Evolutionary conservation across 2,329 filamentous ascomycete genomes (phyloP), one percentile per base, ranked within the genome.

Genomic region (Calonectria pauciramosa): DNA sequence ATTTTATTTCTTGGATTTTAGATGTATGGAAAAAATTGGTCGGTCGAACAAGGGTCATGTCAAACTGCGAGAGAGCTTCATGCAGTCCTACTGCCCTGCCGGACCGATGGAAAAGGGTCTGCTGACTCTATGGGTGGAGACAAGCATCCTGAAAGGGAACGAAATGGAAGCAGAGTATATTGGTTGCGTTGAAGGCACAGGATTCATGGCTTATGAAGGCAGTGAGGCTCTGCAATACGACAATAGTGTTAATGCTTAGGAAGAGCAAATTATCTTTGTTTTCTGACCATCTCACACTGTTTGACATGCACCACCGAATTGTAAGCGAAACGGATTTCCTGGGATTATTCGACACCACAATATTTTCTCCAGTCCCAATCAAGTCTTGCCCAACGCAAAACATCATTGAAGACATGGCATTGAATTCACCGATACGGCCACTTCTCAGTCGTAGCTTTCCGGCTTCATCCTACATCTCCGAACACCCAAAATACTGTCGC

Each of bases 131-230:
- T 73, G 67, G 71, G 66, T 65, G n/a, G 71, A 73, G 41, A 73
- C 71, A 0, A 65, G 44, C 7, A 34, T 73, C 3, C 28, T 73
- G 56, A 73, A 70, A 36, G 67, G 71, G 3, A 41, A 52, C n/a
- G 56, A 70, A 14, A 70, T 73, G 13, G 44, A 64, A 11, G 71
- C 71, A 2, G 71, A 73, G 49, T 73, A 73, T 13, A 49, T 73
- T 14, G 71, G 71, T 0, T 73, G 71, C 36, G n/a, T 41, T 5
- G 71, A 70, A n/a, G 67, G 71, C 0, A 73, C 71, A n/a, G 71
- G 66, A 2, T 73, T 70, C 9, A 73, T 70, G 71, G 67, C 71
- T 11, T 73, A 65, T 70, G 71, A 70, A 16, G 60, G 41, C 7
- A 65, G 60, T 34, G 60, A 65, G 20, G 60, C 26, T 26, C 11